Base-by-base conservation (phyloP, 2,329 filamentous ascomycete genomes). In the Neofusicoccum umdonicola region DNA sequence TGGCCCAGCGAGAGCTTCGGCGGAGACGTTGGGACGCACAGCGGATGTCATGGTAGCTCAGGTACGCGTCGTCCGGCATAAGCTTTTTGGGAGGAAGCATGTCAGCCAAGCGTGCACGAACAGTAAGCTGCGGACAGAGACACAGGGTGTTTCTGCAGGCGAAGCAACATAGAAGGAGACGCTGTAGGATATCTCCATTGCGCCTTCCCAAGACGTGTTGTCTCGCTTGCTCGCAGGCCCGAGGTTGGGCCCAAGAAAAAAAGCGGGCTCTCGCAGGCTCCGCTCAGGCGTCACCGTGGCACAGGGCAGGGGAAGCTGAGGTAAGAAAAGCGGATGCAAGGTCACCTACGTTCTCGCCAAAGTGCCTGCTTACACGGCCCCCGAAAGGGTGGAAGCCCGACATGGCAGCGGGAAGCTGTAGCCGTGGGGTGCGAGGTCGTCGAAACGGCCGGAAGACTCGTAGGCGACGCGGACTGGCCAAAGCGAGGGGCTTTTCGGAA, bases 31-130 rank as follows among this genome's bases (percentile, higher is more conserved):
- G 12, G 45, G 15, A 62, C 58, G n/a, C 42, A 90, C 87, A 81
- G 77, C 86, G 84, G 67, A 88, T 80, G 77, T 90, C 87, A 71
- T 88, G 81, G 75, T 90, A 91, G 73, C 85, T 89, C 67, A 91
- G 79, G 77, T 89, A 90, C 41, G 87, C 85, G 78, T 90, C 88
- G 68, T 90, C 88, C 13, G 88, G 87, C 62, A 80, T 79, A 68
- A 87, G 71, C 81, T 83, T 67, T 31, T 27, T 3, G 35, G 4
- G 41, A 19, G 12, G 42, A 35, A 47, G 27, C 56, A 60, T 60
- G 64, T 71, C 72, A 68, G 71, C 63, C 71, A 65, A 68, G 67
- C 63, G 57, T 68, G 48, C 67, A 66, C 50, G 27, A 45, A 9
- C 22, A 37, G 4, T 22, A 54, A 37, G 34, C 48, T n/a, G 63